Evolutionary conservation across 179 eudicot genomes (phyloP), one percentile per base, ranked within the genome.

Genomic region (Gypsophila paniculata): DNA sequence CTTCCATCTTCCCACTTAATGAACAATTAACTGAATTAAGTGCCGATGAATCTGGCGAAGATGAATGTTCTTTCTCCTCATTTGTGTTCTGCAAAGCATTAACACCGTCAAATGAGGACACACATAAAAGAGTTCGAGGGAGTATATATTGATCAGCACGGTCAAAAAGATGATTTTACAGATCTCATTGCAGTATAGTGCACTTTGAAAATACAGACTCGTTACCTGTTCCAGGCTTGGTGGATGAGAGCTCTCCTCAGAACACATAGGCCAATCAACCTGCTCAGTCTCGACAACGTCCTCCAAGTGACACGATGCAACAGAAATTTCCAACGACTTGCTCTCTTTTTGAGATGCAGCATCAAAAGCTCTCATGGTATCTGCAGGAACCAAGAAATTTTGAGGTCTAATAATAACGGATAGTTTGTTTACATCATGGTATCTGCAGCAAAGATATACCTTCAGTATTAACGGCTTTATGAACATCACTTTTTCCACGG

Each of bases 371-470:
- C 54, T 78, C 60, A 57, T 51, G 65, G 75, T 52, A 49, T 75
- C 85, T 60, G 64, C 54, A 49, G 61, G 77, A 79, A 42, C 84
- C 69, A 81, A 49, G 69, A 54, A 70, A 21, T 29, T 53, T 64
- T 36, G 60, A 77, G 61, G 48, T 18, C 48, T 55, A 8, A 14
- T n/a, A n/a, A n/a, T n/a, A n/a, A n/a, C n/a, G n/a, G n/a, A n/a
- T n/a, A n/a, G n/a, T n/a, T n/a, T n/a, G n/a, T n/a, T n/a, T n/a
- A n/a, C n/a, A n/a, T 78, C 60, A 57, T 51, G 65, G 75, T 52
- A 49, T 75, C 85, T 60, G 64, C 54, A 49, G 61, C 78, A 54
- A 34, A n/a, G 23, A 54, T 10, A 29, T 81, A 89, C 95, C 95
- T 82, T 80, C 78, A 65, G 74, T 25, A 69, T 34, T 38, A 29